Conservation (phyloP, 2,329 filamentous ascomycete genomes). For the Fusarium camptoceras region DNA sequence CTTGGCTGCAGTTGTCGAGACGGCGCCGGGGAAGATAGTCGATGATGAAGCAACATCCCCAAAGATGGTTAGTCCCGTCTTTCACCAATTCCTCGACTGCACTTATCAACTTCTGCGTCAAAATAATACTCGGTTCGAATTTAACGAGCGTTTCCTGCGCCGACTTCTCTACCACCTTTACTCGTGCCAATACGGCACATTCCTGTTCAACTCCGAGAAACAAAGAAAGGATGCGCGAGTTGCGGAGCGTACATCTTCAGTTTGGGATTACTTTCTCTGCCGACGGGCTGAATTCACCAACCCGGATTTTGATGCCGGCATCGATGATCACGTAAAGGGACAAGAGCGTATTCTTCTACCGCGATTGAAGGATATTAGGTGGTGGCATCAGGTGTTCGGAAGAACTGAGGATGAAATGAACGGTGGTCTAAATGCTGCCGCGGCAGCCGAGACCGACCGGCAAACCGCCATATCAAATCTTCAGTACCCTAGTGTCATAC, state of each 20-base stretch:
- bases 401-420: conserved; percentile 96
- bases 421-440: conserved; percentile 67
- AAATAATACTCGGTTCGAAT: conserved; percentile 90
- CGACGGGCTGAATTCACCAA: conserved; percentile 86
- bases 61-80: conserved; percentile 95
- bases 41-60: conserved; percentile 78
- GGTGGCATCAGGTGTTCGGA: conserved; percentile 93
- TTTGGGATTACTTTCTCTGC: conserved; percentile 95
- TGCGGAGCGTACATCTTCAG: conserved; percentile 80
- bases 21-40: conserved; percentile 55
- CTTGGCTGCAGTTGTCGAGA: conserved; percentile 62
- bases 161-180: conserved; percentile 93
- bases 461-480: conserved; percentile 53
- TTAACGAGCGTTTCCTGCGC: conserved; percentile 92
- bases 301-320: conserved; percentile 76
- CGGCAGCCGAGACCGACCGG: conserved; percentile 60
- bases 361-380: conserved; percentile 79
- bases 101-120: conserved; percentile 91
- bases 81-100: conserved; percentile 96
- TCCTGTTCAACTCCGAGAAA: conserved; percentile 94
- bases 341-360: conserved; percentile 89
- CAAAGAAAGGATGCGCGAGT: conserved; percentile 79
- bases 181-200: conserved; percentile 96
- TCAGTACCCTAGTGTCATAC: conserved; percentile 46
- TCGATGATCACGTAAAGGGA: conserved; percentile 83